A percentile compares a stretch with the other conserved stretches of the same genome.
phyloP scores from a whole-genome alignment of 2,329 filamentous ascomycete species.

The Phyllosticta capitalensis region DNA sequence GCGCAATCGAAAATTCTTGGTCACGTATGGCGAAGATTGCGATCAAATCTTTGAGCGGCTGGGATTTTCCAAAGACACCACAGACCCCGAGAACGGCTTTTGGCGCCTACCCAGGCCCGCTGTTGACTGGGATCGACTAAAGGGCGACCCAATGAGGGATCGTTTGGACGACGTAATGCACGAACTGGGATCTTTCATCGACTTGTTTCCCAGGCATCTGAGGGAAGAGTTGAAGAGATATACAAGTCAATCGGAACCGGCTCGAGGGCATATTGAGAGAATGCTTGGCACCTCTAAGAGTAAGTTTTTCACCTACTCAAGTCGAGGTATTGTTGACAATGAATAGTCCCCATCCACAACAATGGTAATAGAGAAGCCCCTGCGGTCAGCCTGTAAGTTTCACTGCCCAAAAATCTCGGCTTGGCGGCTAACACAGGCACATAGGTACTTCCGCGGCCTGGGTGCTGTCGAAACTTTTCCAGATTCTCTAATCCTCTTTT shows the following conservation, averaged over 20 bases:
- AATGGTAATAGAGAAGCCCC: slow-evolving; percentile 18
- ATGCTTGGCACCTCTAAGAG: slow-evolving; percentile 28
- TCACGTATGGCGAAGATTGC: slow-evolving; percentile 55
- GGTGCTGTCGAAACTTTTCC: slow-evolving; percentile 54
- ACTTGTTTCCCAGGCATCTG: slow-evolving; percentile 25
- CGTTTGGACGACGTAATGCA: slow-evolving; percentile 49
- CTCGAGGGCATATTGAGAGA: slow-evolving; percentile 31
- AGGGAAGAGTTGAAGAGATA: slow-evolving; percentile 22
- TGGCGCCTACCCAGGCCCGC: slow-evolving; percentile 27
- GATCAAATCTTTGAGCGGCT: slow-evolving; percentile 47
- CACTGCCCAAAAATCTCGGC: neutral
- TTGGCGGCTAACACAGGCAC: neutral
- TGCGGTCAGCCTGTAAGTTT: slow-evolving; percentile 27
- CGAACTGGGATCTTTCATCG: slow-evolving; percentile 47
- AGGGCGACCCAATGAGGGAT: slow-evolving; percentile 17
- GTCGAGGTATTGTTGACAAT: neutral
- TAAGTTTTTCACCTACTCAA: slow-evolving; percentile 13
- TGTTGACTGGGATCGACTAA: slow-evolving; percentile 15
- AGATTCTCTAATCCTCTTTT: slow-evolving; percentile 51
- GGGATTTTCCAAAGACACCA: slow-evolving; percentile 41
- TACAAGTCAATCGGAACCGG: slow-evolving; percentile 24
- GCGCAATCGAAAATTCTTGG: slow-evolving; percentile 54
- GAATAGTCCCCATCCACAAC: neutral
- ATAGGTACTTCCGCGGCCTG: slow-evolving; percentile 49
- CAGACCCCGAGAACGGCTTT: slow-evolving; percentile 18